Evolutionary conservation across 768 basidiomycete species (phyloP).

Genomic region (Kwoniella sp.): DNA sequence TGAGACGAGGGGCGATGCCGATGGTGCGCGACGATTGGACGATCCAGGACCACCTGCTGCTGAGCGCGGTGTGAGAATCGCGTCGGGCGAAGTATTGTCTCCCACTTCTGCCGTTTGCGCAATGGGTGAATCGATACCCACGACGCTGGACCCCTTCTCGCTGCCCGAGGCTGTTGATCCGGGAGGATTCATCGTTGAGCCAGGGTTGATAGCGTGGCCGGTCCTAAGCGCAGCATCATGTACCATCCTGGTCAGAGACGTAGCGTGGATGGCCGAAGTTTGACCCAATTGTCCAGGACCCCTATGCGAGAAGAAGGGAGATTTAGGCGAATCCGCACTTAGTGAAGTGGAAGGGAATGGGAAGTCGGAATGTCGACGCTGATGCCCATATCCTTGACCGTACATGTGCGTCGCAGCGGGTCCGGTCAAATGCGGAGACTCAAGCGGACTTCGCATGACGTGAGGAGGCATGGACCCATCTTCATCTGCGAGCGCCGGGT

Average conservation of each 20-base stretch:
- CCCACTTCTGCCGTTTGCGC: constrained; percentile 6
- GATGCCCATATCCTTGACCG: constrained; percentile 14
- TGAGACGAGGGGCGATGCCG: constrained; percentile 20
- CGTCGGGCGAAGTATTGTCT: constrained; percentile 22
- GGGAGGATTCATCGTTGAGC: constrained; percentile 16
- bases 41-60: background rate
- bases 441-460: constrained; percentile 33
- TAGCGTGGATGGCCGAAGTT: constrained; percentile 24
- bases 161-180: constrained; percentile 23
- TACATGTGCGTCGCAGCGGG: background rate
- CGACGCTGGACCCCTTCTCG: constrained; percentile 34
- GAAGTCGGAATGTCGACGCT: constrained; percentile 34
- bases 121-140: constrained; percentile 22
- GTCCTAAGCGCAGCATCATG: constrained; percentile 50
- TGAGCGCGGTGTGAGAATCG: constrained; percentile 18
- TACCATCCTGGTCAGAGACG: constrained; percentile 49
- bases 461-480: constrained; percentile 17
- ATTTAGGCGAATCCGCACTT: constrained; percentile 24
- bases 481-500: constrained; percentile 27
- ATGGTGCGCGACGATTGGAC: constrained; percentile 11
- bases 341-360: constrained; percentile 27
- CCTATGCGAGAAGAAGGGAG: constrained; percentile 23
- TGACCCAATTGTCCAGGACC: constrained; percentile 23
- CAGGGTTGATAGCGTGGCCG: constrained; percentile 41
- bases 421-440: constrained; percentile 27